phyloP scores from a whole-genome alignment of 2,329 filamentous ascomycete species.

The Ceratocystis papillata region DNA sequence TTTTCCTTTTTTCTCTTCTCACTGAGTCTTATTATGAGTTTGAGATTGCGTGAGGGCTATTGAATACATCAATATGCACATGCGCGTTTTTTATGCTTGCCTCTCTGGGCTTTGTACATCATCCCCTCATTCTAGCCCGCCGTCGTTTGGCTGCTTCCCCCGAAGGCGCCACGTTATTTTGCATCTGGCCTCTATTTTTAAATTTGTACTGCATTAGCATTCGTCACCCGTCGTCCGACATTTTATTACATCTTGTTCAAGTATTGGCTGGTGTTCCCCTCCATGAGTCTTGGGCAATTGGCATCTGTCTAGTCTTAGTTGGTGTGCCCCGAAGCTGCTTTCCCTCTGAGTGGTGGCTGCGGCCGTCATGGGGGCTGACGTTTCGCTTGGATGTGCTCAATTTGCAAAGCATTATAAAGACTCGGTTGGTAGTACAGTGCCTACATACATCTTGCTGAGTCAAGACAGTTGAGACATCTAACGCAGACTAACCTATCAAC shows the following conservation, averaged over 20 bases:
- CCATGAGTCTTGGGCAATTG: not conserved
- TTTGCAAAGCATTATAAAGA: not conserved
- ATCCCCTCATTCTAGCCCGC: not conserved
- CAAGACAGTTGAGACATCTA: not conserved
- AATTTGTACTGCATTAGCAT: not conserved
- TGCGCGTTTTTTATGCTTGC: not conserved
- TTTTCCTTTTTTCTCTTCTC: not conserved
- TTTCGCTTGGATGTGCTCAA: not conserved
- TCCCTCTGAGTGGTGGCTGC: not conserved
- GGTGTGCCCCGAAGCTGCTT: not conserved
- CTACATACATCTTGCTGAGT: not conserved
- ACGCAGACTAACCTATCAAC: not conserved
- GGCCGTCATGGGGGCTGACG: not conserved
- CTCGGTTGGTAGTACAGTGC: not conserved
- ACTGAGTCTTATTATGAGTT: not conserved
- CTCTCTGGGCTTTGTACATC: too few relatives aligned
- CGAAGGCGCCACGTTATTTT: not conserved
- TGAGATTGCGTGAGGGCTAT: not conserved
- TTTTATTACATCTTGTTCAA: not conserved
- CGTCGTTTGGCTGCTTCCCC: not conserved
- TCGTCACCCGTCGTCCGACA: not conserved
- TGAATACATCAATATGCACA: not conserved
- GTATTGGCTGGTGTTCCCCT: not conserved
- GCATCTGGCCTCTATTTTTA: not conserved
- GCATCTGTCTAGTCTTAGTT: not conserved